These are phyloP conservation scores for Boechera retrofracta DNA, from an alignment of 345 rosid species.

Conservation along the genomic window DNA sequence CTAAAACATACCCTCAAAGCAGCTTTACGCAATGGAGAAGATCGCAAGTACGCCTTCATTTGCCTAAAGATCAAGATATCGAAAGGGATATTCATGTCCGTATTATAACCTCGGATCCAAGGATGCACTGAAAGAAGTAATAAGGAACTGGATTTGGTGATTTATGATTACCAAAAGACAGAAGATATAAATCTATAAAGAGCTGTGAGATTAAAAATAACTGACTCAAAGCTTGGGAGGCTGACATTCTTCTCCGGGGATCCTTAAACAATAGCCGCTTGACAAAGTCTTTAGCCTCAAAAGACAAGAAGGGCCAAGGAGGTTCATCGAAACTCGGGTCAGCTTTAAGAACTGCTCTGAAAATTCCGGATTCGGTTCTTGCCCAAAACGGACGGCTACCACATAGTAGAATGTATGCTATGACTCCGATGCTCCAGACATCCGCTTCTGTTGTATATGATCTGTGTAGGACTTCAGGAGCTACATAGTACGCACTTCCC, in stretches of 20 bases:
- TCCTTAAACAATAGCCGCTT: slow-evolving; percentile 79
- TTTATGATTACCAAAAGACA: slow-evolving; percentile 32
- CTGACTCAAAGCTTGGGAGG: slow-evolving; percentile 92
- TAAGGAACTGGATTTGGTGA: slow-evolving; percentile 19
- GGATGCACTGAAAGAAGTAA: slow-evolving; percentile 74
- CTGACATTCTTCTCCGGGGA: slow-evolving; percentile 86
- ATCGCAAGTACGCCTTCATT: slow-evolving; percentile 75
- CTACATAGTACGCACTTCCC: slow-evolving; percentile 94
- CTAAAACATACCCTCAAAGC: slow-evolving; percentile 73
- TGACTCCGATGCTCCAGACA: slow-evolving; percentile 96
- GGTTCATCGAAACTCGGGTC: slow-evolving; percentile 80
- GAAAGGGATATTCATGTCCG: slow-evolving; percentile 62
- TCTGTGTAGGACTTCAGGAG: slow-evolving; percentile 95
- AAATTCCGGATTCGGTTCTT: slow-evolving; percentile 85
- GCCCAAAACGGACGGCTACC: slow-evolving; percentile 99
- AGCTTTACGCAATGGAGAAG: slow-evolving; percentile 82
- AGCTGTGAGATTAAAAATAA: slow-evolving; percentile 38
- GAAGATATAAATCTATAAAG: slow-evolving; percentile 26
- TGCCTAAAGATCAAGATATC: slow-evolving; percentile 72
- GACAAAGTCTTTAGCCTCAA: slow-evolving; percentile 87
- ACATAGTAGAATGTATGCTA: slow-evolving; percentile 84
- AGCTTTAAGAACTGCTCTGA: slow-evolving; percentile 84
- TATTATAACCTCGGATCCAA: slow-evolving; percentile 63
- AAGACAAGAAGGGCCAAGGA: slow-evolving; percentile 88
- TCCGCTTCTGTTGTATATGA: slow-evolving; percentile 92